A percentile compares a stretch with the other conserved stretches of the same genome.
These are phyloP conservation scores for Scheffersomyces lignicola DNA, from an alignment of 1,139 yeast species.

Conservation along the genomic window DNA sequence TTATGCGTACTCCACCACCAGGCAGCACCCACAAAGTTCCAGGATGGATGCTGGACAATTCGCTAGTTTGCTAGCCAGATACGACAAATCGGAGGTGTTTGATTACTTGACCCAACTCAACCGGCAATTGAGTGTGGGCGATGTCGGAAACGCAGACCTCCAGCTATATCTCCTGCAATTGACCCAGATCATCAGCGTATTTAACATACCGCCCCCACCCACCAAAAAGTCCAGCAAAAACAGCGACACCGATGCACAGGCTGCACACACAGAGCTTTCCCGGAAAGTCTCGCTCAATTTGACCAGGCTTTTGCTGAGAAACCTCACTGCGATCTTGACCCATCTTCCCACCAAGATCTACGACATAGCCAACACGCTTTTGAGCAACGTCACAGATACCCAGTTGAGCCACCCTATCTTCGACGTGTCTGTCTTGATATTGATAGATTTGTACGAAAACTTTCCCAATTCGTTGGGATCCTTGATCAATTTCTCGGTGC, in stretches of 20 bases:
- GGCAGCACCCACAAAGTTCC: background rate
- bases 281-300: constrained; percentile 22
- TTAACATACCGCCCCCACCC: constrained; percentile 13
- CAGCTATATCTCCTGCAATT: constrained; percentile 18
- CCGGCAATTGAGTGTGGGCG: constrained; percentile 16
- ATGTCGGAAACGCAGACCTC: constrained; percentile 15
- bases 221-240: constrained; percentile 14
- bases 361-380: constrained; percentile 39
- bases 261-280: constrained; percentile 3
- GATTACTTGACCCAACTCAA: constrained; percentile 26
- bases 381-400: constrained; percentile 25
- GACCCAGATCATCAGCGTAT: constrained; percentile 19
- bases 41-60: constrained; percentile 12
- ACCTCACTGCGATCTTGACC: constrained; percentile 27
- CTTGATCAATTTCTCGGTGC: constrained; percentile 34
- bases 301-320: constrained; percentile 32
- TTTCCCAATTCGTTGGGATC: constrained; percentile 41
- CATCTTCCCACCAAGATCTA: constrained; percentile 37
- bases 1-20: too few species aligned
- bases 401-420: constrained; percentile 19
- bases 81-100: constrained; percentile 22
- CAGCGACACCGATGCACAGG: constrained; percentile 8
- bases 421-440: constrained; percentile 29
- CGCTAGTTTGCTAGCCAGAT: constrained; percentile 16
- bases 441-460: constrained; percentile 39